phyloP scores from a whole-genome alignment of 768 basidiomycete genomes.

The Leucocoprinus leucothites region DNA sequence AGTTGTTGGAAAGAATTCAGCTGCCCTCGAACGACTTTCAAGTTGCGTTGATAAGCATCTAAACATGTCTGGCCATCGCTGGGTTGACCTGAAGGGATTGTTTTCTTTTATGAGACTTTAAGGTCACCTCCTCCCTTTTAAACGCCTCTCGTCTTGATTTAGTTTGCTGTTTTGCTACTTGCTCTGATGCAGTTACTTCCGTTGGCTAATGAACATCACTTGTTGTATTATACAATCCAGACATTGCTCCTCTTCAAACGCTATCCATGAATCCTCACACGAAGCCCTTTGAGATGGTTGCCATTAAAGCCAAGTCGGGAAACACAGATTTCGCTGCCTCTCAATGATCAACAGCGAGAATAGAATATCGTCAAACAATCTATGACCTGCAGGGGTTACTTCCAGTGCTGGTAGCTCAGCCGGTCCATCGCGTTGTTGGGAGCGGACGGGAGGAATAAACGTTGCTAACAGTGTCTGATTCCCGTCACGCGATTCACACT shows the following conservation, averaged over 20 bases:
- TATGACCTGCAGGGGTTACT: slow-evolving; percentile 19
- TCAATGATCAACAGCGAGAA: slow-evolving; percentile 18
- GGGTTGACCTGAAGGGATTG: slow-evolving; percentile 77
- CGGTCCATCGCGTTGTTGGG: not conserved
- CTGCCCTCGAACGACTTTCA: slow-evolving; percentile 49
- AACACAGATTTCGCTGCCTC: not conserved
- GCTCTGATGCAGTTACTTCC: too few species aligned
- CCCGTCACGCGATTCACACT: too few species aligned
- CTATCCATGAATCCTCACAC: too few species aligned
- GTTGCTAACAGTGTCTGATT: slow-evolving; percentile 7
- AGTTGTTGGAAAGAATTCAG: slow-evolving; percentile 46
- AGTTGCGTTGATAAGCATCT: slow-evolving; percentile 74
- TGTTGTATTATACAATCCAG: too few species aligned
- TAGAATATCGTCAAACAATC: slow-evolving; percentile 19
- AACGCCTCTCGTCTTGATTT: too few species aligned
- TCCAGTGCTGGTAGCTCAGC: slow-evolving; percentile 10
- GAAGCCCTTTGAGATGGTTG: too few species aligned
- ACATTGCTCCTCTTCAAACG: too few species aligned
- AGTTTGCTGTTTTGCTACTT: too few species aligned
- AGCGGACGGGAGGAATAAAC: slow-evolving; percentile 8
- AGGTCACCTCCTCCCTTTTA: too few species aligned
- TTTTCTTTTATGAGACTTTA: slow-evolving; percentile 81
- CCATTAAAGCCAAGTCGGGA: too few species aligned
- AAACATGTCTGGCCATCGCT: slow-evolving; percentile 84
- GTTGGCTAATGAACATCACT: too few species aligned